A percentile compares a stretch with the other conserved stretches of the same genome.
These are phyloP conservation scores for Astragalus membranaceus DNA, from an alignment of 306 rosid genomes.

Conservation along the genomic window DNA sequence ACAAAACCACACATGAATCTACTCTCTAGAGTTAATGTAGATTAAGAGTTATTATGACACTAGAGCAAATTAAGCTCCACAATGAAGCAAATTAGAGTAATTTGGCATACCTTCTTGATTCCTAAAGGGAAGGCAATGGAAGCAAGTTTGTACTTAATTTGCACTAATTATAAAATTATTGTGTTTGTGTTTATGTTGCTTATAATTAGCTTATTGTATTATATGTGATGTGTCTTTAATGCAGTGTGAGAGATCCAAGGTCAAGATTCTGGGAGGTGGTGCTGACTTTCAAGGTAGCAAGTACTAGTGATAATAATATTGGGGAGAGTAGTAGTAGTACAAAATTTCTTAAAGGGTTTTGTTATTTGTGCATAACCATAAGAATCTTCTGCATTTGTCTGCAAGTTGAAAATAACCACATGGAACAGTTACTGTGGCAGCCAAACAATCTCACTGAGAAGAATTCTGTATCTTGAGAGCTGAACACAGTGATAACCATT, in stretches of 20 bases:
- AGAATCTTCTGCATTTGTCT: constrained; percentile 26
- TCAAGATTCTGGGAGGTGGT: constrained; percentile 28
- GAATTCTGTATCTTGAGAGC: neutral
- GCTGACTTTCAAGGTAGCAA: constrained; percentile 22
- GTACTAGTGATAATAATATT: neutral
- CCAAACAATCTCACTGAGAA: constrained; percentile 8
- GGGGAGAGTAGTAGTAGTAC: neutral
- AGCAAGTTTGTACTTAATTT: neutral
- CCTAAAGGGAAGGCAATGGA: neutral
- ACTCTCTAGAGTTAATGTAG: neutral
- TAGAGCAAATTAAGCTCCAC: neutral
- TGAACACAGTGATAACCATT: neutral
- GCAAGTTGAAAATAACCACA: neutral
- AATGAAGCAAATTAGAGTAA: neutral
- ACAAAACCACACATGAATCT: neutral
- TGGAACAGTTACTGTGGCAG: neutral
- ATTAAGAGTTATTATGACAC: neutral
- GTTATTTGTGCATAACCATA: constrained; percentile 17
- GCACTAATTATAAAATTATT: neutral
- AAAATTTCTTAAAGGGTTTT: constrained; percentile 1
- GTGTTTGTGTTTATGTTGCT: neutral
- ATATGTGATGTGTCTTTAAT: neutral
- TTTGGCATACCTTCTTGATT: neutral
- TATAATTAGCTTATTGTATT: neutral
- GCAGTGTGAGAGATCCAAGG: constrained; percentile 31